Conservation (phyloP, 2,329 filamentous ascomycete species). For the Clarireedia homoeocarpa region DNA sequence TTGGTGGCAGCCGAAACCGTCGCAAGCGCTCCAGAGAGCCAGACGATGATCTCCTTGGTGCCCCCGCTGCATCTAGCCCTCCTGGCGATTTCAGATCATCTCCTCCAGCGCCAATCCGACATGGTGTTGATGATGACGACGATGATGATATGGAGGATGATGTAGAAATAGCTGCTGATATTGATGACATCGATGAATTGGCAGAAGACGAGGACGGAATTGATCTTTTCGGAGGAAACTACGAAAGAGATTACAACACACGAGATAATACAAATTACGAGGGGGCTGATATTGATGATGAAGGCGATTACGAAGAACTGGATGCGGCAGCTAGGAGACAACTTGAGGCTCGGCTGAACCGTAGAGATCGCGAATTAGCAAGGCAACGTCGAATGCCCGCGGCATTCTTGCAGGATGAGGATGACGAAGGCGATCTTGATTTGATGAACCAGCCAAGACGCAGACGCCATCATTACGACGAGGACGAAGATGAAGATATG, state of each 20-base stretch:
- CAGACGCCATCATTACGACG: slow-evolving; percentile 84
- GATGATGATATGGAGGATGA: slow-evolving; percentile 65
- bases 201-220: slow-evolving; percentile 77
- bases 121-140: slow-evolving; percentile 55
- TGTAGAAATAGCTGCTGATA: slow-evolving; percentile 61
- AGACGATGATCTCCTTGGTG: slow-evolving; percentile 50
- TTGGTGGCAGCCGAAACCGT: slow-evolving; percentile 38
- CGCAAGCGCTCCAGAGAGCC: slow-evolving; percentile 59
- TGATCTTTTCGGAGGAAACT: slow-evolving; percentile 68
- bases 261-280: slow-evolving; percentile 65
- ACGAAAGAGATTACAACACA: slow-evolving; percentile 61
- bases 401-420: slow-evolving; percentile 67
- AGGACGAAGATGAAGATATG: slow-evolving; percentile 88
- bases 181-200: slow-evolving; percentile 73
- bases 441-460: slow-evolving; percentile 78
- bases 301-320: slow-evolving; percentile 65
- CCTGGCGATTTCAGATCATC: slow-evolving; percentile 50
- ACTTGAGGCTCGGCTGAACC: slow-evolving; percentile 66
- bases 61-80: slow-evolving; percentile 47
- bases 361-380: slow-evolving; percentile 64
- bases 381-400: slow-evolving; percentile 59
- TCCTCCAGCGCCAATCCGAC: slow-evolving; percentile 52
- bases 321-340: slow-evolving; percentile 58
- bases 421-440: slow-evolving; percentile 78
- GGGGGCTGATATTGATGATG: slow-evolving; percentile 66